Percentiles rank a stretch among this genome's conserved stretches.
Evolutionary conservation across 306 rosid species (phyloP).

Genomic region (Cotoneaster glaucophyllus): DNA sequence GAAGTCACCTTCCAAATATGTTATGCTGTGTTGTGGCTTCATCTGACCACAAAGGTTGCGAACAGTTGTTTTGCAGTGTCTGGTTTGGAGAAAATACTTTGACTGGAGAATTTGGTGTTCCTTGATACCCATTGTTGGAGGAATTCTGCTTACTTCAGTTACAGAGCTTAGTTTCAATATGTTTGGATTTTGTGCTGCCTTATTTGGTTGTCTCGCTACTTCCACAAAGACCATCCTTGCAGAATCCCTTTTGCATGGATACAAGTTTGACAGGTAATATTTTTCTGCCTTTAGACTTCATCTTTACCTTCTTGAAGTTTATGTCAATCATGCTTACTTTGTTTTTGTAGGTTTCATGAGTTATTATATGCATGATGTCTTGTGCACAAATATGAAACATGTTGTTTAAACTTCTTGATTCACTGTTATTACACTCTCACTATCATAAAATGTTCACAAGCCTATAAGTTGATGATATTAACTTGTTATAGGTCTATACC

Average conservation of each 20-base stretch:
- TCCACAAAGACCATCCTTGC: constrained; percentile 97
- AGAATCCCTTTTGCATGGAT: constrained; percentile 84
- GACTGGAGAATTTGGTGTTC: constrained; percentile 94
- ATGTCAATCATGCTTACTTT: not conserved
- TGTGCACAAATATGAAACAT: not conserved
- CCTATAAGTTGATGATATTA: not conserved
- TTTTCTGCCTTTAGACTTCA: not conserved
- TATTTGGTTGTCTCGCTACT: constrained; percentile 95
- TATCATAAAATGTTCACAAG: not conserved
- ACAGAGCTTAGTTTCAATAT: constrained; percentile 93
- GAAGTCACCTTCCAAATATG: not conserved
- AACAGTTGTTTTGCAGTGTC: constrained; percentile 88
- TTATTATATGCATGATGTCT: not conserved
- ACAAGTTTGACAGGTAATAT: constrained; percentile 87
- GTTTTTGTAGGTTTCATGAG: not conserved
- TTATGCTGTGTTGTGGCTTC: constrained; percentile 1
- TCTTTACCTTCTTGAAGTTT: not conserved
- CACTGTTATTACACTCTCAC: not conserved
- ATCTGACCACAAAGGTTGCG: constrained; percentile 30
- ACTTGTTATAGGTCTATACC: not conserved
- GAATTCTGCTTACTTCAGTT: constrained; percentile 91
- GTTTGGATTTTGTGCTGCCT: constrained; percentile 95
- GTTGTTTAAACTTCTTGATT: not conserved
- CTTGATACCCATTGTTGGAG: constrained; percentile 95
- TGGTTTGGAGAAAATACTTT: constrained; percentile 88